Percentiles rank a stretch among this genome's conserved stretches.
These are phyloP conservation scores for Polymyxa betae DNA, from an alignment of 208 protist species.

Conservation along the genomic window DNA sequence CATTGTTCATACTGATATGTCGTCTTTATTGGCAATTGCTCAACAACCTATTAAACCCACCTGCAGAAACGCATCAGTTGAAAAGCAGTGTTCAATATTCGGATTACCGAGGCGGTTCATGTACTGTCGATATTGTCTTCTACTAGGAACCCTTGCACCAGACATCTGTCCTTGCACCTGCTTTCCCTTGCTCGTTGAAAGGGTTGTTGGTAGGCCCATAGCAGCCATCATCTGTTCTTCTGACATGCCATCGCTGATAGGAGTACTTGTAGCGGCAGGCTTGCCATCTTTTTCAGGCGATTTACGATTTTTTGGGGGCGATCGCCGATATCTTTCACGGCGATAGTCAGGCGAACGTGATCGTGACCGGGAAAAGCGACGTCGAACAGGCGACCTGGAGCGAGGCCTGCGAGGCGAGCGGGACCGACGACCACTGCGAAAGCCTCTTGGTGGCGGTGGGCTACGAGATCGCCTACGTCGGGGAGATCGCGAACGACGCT, in stretches of 20 bases:
- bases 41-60: not conserved
- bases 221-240: slow-evolving; percentile 9
- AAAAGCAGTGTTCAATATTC: no score
- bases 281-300: not conserved
- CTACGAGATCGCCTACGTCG: not conserved
- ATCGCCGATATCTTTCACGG: not conserved
- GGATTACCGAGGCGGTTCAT: slow-evolving; percentile 56
- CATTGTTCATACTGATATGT: not conserved
- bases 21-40: not conserved
- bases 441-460: not conserved
- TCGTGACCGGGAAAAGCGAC: not conserved
- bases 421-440: not conserved
- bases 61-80: not conserved
- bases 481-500: not conserved
- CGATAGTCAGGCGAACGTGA: not conserved
- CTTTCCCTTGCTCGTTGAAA: not conserved
- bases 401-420: not conserved
- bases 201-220: not conserved
- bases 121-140: slow-evolving; percentile 53
- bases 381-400: not conserved
- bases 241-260: not conserved
- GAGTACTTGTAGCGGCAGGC: not conserved
- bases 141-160: slow-evolving; percentile 46
- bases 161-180: slow-evolving; percentile 4
- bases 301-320: not conserved